Evolutionary conservation across 1,139 yeast species (phyloP).

Genomic region (Wickerhamiella infanticola): DNA sequence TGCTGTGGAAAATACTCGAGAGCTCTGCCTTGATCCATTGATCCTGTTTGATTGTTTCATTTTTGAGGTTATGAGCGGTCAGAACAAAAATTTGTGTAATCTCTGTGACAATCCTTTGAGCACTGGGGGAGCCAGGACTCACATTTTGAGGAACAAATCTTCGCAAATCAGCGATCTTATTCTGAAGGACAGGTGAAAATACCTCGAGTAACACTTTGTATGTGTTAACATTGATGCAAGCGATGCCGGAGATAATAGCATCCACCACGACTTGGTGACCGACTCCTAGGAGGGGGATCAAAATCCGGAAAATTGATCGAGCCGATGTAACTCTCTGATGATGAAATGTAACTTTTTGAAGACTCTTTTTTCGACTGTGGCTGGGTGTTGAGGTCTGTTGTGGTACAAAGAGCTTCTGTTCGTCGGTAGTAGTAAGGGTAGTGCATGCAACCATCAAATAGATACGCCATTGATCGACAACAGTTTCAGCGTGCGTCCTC

Average conservation of each 20-base stretch:
- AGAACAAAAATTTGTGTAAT: slow-evolving; percentile 62
- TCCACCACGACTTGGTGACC: slow-evolving; percentile 62
- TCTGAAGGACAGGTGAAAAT: slow-evolving; percentile 45
- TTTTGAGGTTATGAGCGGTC: slow-evolving; percentile 47
- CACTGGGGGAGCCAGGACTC: not conserved
- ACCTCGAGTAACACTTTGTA: slow-evolving; percentile 72
- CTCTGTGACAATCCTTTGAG: slow-evolving; percentile 51
- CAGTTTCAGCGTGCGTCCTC: slow-evolving; percentile 46
- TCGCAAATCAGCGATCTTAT: slow-evolving; percentile 18
- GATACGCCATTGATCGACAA: slow-evolving; percentile 78
- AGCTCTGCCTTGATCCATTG: slow-evolving; percentile 54
- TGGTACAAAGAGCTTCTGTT: slow-evolving; percentile 57
- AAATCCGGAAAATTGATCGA: slow-evolving; percentile 75
- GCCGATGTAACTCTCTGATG: slow-evolving; percentile 91
- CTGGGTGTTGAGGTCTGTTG: slow-evolving; percentile 17
- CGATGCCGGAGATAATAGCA: slow-evolving; percentile 72
- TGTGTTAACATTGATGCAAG: slow-evolving; percentile 81
- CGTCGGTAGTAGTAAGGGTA: slow-evolving; percentile 77
- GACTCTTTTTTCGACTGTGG: slow-evolving; percentile 55
- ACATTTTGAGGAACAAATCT: slow-evolving; percentile 1
- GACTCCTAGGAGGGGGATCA: slow-evolving; percentile 61
- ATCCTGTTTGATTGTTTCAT: slow-evolving; percentile 41
- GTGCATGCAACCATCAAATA: slow-evolving; percentile 85
- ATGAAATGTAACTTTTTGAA: slow-evolving; percentile 56
- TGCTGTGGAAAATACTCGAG: slow-evolving; percentile 46